Evolutionary conservation across 148 eudicot species (phyloP), one percentile per base, ranked within the genome.

Genomic region (Vaccinium darrowii): DNA sequence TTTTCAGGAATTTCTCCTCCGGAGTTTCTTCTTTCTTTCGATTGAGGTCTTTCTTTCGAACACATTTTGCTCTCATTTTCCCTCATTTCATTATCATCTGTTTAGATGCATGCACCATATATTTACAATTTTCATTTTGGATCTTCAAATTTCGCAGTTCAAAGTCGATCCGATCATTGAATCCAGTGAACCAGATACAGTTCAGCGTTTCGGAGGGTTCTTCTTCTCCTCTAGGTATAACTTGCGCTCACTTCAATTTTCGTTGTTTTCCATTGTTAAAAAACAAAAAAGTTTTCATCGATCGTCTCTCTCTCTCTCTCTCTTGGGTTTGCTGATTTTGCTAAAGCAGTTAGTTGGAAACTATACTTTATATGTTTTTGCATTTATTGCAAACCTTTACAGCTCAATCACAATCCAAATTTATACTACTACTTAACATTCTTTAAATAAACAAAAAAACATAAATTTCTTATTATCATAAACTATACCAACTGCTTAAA

Each of bases 401-500:
- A 23, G 81, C 62, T 78, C 81, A 52, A 78, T 77, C 54, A 67
- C 36, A 36, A 13, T 72, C 53, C 62, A 78, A 52, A 52, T 27
- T 7, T 53, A 50, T 53, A 51, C 47, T 43, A 36, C 39, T 36
- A 2, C 39, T 36, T 43, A 43, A 43, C 47, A 43, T 4, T 43
- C 47, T 43, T 43, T 4, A 33, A 33, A 33, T 33, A 39, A 39
- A 39, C 4, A 39, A 39, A 39, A 39, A 39, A 39, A 39, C 43
- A 39, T 39, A 39, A 39, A 39, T 39, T 43, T 43, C 47, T 43
- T 43, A 43, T 43, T 43, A 43, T 39, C 43, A 39, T 43, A 43
- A 43, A 43, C 5, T 43, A 43, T 4, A 5, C 47, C 5, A 43
- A 43, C 47, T 43, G 47, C 47, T 43, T 43, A 43, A 43, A 5